Evolutionary conservation across 257 asterid genomes (phyloP).

Genomic region (Thymus mandschuricus): DNA sequence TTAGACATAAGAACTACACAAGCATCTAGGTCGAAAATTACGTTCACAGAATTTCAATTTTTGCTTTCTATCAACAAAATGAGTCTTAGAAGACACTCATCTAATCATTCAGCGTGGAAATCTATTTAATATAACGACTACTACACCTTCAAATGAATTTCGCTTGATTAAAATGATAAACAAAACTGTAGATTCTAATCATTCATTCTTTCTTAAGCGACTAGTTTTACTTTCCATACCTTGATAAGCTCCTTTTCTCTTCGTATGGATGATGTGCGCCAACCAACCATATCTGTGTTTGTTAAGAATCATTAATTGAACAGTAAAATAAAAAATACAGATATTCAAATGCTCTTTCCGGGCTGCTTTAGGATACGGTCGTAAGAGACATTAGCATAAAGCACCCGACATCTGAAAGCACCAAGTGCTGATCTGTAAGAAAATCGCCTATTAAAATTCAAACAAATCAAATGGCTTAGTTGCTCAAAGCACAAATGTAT

Average conservation of each 20-base stretch:
- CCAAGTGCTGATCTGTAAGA: constrained; percentile 85
- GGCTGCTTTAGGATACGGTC: constrained; percentile 53
- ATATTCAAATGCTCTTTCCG: constrained; percentile 3
- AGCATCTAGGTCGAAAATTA: too few species aligned
- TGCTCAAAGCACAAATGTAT: constrained; percentile 21
- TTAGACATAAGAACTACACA: too few species aligned
- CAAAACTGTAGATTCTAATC: neutral
- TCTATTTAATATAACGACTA: neutral
- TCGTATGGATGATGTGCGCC: constrained; percentile 62
- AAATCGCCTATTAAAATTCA: constrained; percentile 29
- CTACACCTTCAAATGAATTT: neutral
- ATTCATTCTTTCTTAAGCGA: neutral
- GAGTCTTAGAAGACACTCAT: too few species aligned
- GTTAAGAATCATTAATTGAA: constrained; percentile 36
- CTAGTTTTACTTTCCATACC: constrained; percentile 30
- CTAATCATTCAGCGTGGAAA: too few species aligned
- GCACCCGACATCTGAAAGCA: constrained; percentile 79
- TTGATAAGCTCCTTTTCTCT: constrained; percentile 52
- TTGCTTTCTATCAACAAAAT: too few species aligned
- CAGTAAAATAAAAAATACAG: neutral
- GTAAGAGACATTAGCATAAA: constrained; percentile 95
- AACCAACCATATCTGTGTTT: constrained; percentile 55
- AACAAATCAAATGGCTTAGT: constrained; percentile 16
- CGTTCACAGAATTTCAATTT: too few species aligned
- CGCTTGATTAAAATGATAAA: neutral